phyloP scores from a whole-genome alignment of 2,329 filamentous ascomycete species.

The Monilinia fructicola region DNA sequence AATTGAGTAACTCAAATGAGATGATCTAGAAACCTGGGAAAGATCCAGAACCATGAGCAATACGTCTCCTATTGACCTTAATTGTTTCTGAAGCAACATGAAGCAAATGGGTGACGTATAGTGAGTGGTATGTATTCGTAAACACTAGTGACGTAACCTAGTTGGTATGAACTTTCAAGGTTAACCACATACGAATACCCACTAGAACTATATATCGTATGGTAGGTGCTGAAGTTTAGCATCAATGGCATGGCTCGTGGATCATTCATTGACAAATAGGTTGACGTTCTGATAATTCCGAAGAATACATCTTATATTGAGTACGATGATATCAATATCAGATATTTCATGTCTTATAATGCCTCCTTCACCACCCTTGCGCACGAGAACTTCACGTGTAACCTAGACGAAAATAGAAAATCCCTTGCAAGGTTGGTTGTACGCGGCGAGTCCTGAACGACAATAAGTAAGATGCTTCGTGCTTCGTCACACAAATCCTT shows the following conservation, averaged over 20 bases:
- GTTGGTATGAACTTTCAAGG: too few species aligned
- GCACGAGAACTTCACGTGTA: neutral
- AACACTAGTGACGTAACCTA: neutral
- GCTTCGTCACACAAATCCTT: neutral
- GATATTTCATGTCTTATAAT: too few species aligned
- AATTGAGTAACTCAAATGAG: neutral
- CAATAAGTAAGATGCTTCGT: neutral
- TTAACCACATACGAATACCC: too few species aligned
- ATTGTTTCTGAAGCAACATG: neutral
- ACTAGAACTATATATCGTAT: neutral
- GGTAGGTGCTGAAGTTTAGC: neutral
- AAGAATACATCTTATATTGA: neutral
- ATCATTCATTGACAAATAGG: neutral
- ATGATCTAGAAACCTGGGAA: neutral
- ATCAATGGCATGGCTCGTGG: neutral
- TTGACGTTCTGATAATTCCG: neutral
- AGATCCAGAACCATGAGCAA: neutral
- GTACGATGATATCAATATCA: neutral
- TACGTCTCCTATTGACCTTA: neutral
- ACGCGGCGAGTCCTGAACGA: neutral
- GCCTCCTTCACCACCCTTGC: neutral
- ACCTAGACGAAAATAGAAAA: neutral
- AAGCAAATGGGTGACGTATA: conserved; percentile 5
- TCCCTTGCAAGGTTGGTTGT: neutral
- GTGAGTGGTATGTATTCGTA: neutral